phyloP scores from a whole-genome alignment of 2,329 filamentous ascomycete species.

The Cladophialophora yegresii region DNA sequence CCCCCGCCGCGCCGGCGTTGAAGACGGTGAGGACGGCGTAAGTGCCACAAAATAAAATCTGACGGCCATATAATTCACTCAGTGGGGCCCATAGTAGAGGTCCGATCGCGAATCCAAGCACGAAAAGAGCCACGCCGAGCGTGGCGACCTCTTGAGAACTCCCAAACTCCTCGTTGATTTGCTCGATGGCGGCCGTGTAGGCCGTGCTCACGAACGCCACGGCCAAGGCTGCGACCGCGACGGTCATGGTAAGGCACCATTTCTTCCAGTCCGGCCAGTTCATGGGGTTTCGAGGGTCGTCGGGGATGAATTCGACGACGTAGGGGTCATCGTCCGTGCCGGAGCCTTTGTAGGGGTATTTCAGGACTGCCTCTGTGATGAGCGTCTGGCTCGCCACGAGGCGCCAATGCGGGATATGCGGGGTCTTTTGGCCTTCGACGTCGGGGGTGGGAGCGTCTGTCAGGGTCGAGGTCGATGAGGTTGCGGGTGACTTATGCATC shows the following conservation, averaged over 20 bases:
- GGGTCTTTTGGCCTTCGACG: conserved; percentile 23
- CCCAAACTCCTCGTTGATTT: conserved; percentile 55
- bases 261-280: conserved; percentile 74
- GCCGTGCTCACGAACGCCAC: conserved; percentile 57
- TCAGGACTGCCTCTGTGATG: conserved; percentile 37
- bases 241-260: conserved; percentile 64
- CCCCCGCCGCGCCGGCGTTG: conserved; percentile 63
- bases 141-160: conserved; percentile 51
- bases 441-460: conserved; percentile 2
- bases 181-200: conserved; percentile 60
- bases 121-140: conserved; percentile 54
- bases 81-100: conserved; percentile 55
- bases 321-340: conserved; percentile 72
- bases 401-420: conserved; percentile 30
- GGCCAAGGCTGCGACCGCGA: conserved; percentile 65
- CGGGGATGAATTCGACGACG: conserved; percentile 52
- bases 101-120: conserved; percentile 60
- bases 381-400: conserved; percentile 30
- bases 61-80: conserved; percentile 41
- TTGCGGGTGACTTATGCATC: conserved; percentile 18
- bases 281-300: conserved; percentile 57
- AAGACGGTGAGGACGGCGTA: conserved; percentile 67
- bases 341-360: conserved; percentile 58
- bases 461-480: conserved; percentile 21
- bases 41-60: conserved; percentile 57